Base-by-base conservation (phyloP, 768 basidiomycete genomes). In the Naganishia antarctica region DNA sequence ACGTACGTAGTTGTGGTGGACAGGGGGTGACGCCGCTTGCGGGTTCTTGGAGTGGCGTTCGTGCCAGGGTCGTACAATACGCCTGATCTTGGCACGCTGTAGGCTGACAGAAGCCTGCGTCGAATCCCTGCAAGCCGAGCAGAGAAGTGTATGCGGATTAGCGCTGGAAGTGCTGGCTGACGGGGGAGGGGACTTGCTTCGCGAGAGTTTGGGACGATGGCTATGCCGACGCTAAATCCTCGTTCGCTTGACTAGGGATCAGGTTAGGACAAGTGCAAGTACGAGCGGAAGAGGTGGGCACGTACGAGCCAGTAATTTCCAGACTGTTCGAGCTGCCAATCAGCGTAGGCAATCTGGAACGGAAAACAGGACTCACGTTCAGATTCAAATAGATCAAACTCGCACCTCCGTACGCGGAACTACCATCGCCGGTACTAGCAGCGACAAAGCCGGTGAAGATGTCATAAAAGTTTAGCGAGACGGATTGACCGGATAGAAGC, bases 281-380 rank as follows among this genome's bases (percentile, higher is more conserved):
- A 7, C 6, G 9, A 7, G n/a, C 5, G 9, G 32, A 21, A 16
- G 23, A 12, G 21, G 21, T 21, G 26, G 34, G 34, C n/a, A 57
- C 53, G 53, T 57, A 57, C 53, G 37, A 57, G 53, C 53, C 53
- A 57, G 53, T 57, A 57, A 34, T 57, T 57, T 37, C 53, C 53
- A 11, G 53, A 37, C 53, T 57, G 8, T 21, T 37, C 9, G 9
- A 23, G 1, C 21, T n/a, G 11, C n/a, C 32, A 32, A 12, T 25
- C 51, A 23, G 31, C 51, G 21, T 23, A 49, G 5, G 25, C 7
- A 37, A 15, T 7, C 7, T 7, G 21, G 8, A 16, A 4, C 32
- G 32, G 16, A 18, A 18, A n/a, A 34, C 37, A n/a, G n/a, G n/a
- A 57, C 53, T 40, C 34, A 57, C 53, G 26, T 57, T 57, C 53